A percentile compares a stretch with the other conserved stretches of the same genome.
These are phyloP conservation scores for Oenanthe javanica DNA, from an alignment of 140 eudicot species.

Conservation along the genomic window DNA sequence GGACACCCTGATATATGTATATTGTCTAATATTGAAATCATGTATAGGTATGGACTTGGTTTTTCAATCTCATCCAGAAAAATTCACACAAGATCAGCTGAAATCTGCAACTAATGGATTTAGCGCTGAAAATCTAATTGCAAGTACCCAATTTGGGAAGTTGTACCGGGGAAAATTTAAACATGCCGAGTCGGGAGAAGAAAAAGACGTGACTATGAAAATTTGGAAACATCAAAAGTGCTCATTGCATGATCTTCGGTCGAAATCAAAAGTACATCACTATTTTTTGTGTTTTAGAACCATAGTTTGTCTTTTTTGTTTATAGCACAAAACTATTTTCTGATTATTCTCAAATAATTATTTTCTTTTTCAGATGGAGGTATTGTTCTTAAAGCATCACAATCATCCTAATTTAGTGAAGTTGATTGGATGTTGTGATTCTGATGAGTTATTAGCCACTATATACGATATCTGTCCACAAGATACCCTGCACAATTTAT, in stretches of 20 bases:
- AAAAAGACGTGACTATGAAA: neutral
- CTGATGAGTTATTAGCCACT: slow-evolving; percentile 10
- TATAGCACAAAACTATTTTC: neutral
- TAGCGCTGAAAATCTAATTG: neutral
- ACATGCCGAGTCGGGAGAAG: neutral
- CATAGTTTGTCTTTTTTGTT: neutral
- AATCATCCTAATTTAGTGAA: slow-evolving; percentile 10
- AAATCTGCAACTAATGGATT: neutral
- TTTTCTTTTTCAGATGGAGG: slow-evolving; percentile 2
- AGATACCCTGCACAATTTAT: slow-evolving; percentile 5
- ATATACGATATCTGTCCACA: slow-evolving; percentile 4
- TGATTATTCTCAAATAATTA: neutral
- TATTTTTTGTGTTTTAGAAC: neutral
- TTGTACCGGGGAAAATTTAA: neutral
- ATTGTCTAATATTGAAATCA: neutral
- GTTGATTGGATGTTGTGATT: slow-evolving; percentile 2
- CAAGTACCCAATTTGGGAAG: neutral
- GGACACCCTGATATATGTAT: too few relatives aligned
- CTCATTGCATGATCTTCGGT: neutral
- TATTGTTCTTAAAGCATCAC: slow-evolving; percentile 9
- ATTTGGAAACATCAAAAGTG: neutral
- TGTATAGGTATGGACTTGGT: neutral
- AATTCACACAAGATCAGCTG: neutral
- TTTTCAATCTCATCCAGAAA: neutral
- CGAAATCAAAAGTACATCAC: neutral